Conservation (phyloP, 139 green algal species). For the Desmodesmus armatus region DNA sequence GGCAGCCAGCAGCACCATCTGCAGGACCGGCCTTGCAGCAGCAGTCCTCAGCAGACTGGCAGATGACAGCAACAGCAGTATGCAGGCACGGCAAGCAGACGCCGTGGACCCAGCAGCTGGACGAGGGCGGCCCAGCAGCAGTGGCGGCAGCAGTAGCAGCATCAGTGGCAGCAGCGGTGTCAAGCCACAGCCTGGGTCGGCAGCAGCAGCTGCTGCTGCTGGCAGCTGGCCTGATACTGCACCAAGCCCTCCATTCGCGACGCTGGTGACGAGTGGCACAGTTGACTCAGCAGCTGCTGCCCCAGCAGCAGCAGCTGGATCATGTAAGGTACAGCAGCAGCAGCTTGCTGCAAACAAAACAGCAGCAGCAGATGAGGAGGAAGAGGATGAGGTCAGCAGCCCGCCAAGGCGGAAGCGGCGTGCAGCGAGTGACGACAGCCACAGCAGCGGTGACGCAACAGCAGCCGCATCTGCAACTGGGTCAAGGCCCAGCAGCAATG, state of each 20-base stretch:
- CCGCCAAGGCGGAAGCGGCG: too few relatives aligned
- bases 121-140: too few relatives aligned
- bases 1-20: background rate
- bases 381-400: too few relatives aligned
- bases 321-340: background rate
- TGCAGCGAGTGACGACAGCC: background rate
- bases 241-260: background rate
- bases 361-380: background rate
- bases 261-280: background rate
- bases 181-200: background rate
- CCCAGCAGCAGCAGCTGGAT: background rate
- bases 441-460: background rate
- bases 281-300: background rate
- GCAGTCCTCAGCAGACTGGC: background rate
- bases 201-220: background rate
- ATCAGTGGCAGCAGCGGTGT: background rate
- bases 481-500: background rate
- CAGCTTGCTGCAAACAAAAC: background rate
- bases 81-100: too few relatives aligned
- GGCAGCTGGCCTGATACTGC: slow-evolving; percentile 32
- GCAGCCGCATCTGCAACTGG: background rate
- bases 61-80: background rate
- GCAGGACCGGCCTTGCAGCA: background rate
- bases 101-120: too few relatives aligned
- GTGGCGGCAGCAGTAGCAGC: too few relatives aligned